These are phyloP conservation scores for Neonectria coccinea DNA, from an alignment of 2,329 filamentous ascomycete genomes.

Conservation along the genomic window DNA sequence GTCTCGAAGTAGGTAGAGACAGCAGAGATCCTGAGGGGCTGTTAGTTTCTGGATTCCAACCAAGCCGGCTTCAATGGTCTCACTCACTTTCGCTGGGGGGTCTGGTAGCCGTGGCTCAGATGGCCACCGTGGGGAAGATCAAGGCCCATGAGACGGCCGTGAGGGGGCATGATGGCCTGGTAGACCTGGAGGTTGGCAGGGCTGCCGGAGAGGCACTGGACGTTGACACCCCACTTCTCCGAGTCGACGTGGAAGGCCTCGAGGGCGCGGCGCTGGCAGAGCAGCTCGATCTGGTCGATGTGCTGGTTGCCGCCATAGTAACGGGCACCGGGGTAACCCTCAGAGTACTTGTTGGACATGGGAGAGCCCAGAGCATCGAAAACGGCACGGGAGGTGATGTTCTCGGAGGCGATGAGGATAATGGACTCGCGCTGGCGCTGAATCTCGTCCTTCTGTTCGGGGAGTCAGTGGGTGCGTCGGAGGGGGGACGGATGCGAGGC, in stretches of 20 bases:
- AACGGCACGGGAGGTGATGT: conserved; percentile 97
- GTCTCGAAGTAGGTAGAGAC: conserved; percentile 99
- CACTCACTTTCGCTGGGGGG: conserved; percentile 85
- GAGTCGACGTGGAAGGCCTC: conserved; percentile 88
- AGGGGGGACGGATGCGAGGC: neutral
- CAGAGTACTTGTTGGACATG: conserved; percentile 99
- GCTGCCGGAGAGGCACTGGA: conserved; percentile 91
- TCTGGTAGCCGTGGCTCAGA: conserved; percentile 97
- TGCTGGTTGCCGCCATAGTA: conserved; percentile 99
- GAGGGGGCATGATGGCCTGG: conserved; percentile 94
- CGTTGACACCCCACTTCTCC: conserved; percentile 97
- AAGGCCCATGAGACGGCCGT: conserved; percentile 96
- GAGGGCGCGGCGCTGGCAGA: conserved; percentile 94
- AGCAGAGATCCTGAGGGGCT: conserved; percentile 79
- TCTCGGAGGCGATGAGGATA: conserved; percentile 98
- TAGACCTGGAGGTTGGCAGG: conserved; percentile 99
- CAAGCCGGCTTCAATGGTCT: neutral
- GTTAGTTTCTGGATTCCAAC: neutral
- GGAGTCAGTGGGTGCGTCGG: conserved; percentile 46
- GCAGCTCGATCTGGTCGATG: conserved; percentile 95
- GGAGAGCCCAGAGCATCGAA: conserved; percentile 95
- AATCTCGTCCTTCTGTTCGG: conserved; percentile 83
- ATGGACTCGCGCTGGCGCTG: conserved; percentile 98
- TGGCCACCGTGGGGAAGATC: conserved; percentile 95
- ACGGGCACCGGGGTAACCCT: conserved; percentile 96